Conservation (phyloP, 1,139 yeast species). For the Taphrina confusa region DNA sequence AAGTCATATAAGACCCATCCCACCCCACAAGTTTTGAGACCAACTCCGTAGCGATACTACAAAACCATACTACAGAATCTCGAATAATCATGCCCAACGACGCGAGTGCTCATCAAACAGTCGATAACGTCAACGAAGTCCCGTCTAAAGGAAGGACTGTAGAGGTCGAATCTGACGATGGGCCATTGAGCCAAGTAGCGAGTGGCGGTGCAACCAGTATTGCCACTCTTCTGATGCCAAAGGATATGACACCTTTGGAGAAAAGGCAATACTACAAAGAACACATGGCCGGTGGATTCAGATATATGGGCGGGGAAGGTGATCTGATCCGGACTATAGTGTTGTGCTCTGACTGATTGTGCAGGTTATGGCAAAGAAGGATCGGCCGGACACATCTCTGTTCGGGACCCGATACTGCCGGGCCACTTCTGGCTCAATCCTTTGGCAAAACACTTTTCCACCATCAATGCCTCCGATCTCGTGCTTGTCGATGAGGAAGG, state of each 20-base stretch:
- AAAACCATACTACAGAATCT: neutral
- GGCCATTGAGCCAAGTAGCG: conserved; percentile 3
- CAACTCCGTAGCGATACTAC: too few relatives aligned
- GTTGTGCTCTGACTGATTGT: neutral
- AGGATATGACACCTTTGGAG: conserved; percentile 42
- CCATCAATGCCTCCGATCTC: conserved; percentile 70
- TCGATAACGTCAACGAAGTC: neutral
- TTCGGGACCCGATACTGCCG: conserved; percentile 73
- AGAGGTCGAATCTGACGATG: neutral
- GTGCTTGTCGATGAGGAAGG: conserved; percentile 76
- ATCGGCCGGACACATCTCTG: conserved; percentile 76
- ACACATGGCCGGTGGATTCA: conserved; percentile 81
- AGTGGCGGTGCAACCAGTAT: conserved; percentile 19
- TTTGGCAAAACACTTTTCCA: conserved; percentile 67
- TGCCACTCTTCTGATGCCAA: conserved; percentile 20
- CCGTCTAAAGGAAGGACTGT: conserved; percentile 6
- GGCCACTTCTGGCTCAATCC: conserved; percentile 80
- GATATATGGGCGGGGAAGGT: conserved; percentile 58
- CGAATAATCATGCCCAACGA: conserved; percentile 17
- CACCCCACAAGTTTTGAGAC: too few relatives aligned
- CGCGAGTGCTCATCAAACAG: neutral
- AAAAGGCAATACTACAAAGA: conserved; percentile 66
- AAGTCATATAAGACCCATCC: too few relatives aligned
- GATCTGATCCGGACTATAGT: neutral
- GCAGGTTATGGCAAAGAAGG: conserved; percentile 54